Percentiles rank a stretch among this genome's conserved stretches.
These are phyloP conservation scores for Hymenoscyphus fructigenus DNA, from an alignment of 2,329 filamentous ascomycete species.

Conservation along the genomic window DNA sequence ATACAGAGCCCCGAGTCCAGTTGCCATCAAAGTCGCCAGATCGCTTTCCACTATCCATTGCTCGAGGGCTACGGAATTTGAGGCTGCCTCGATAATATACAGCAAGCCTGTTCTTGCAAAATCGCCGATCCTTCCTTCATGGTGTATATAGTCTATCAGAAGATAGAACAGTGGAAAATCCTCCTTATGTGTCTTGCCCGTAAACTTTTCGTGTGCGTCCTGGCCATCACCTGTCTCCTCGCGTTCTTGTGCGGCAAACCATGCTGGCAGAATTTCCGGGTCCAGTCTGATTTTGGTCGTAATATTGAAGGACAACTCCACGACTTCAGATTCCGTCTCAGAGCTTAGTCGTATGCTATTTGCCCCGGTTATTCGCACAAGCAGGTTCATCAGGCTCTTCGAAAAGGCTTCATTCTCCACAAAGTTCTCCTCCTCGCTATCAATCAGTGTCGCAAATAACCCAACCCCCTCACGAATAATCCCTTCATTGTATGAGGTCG, in stretches of 20 bases:
- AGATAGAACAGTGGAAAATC: constrained; percentile 97
- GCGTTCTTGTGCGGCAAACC: constrained; percentile 71
- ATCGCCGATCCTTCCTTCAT: constrained; percentile 90
- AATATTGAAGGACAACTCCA: constrained; percentile 93
- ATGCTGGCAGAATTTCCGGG: constrained; percentile 81
- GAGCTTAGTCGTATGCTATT: constrained; percentile 71
- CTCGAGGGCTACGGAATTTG: constrained; percentile 77
- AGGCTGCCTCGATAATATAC: constrained; percentile 93
- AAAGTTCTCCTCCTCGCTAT: constrained; percentile 95
- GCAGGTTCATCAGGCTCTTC: constrained; percentile 79
- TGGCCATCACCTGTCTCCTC: constrained; percentile 35
- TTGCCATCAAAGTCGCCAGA: constrained; percentile 94
- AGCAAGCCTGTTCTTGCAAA: constrained; percentile 92
- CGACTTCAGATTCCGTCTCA: constrained; percentile 83
- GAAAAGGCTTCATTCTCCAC: constrained; percentile 85
- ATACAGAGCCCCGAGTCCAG: constrained; percentile 77
- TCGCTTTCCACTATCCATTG: constrained; percentile 98
- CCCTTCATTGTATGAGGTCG: constrained; percentile 78
- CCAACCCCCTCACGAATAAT: constrained; percentile 82
- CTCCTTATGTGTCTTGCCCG: constrained; percentile 80
- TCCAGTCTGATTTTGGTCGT: constrained; percentile 93
- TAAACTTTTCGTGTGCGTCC: constrained; percentile 66
- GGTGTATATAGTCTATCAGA: constrained; percentile 93
- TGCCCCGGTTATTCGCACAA: constrained; percentile 73
- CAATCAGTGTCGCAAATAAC: constrained; percentile 88